These are phyloP conservation scores for Trametes pubescens DNA, from an alignment of 1,284 basidiomycete genomes.

Conservation along the genomic window DNA sequence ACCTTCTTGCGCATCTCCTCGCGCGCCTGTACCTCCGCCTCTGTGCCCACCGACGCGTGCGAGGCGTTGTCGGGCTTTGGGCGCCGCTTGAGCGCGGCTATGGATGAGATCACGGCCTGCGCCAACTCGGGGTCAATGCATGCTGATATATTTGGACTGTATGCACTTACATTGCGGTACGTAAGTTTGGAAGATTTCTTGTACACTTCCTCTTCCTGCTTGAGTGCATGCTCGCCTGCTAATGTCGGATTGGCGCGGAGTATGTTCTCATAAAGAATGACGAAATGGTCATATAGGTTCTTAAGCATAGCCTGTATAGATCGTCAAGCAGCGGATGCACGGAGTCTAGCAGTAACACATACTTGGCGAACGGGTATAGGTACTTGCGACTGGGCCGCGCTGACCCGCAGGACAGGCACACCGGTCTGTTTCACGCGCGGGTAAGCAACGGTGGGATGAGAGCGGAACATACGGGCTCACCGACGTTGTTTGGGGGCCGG, in stretches of 20 bases:
- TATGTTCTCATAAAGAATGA: conserved; percentile 66
- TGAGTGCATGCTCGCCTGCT: conserved; percentile 77
- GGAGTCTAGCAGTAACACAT: conserved; percentile 27
- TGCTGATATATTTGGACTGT: conserved; percentile 8
- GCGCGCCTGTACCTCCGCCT: conserved; percentile 68
- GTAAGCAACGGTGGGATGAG: not conserved
- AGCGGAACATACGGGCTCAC: conserved; percentile 40
- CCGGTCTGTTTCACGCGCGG: conserved; percentile 52
- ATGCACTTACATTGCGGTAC: conserved; percentile 73
- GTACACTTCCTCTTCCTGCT: conserved; percentile 82
- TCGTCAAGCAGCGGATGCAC: conserved; percentile 8
- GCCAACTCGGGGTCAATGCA: not conserved
- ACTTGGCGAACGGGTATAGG: conserved; percentile 77
- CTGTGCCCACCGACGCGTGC: conserved; percentile 85
- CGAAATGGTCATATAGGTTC: conserved; percentile 73
- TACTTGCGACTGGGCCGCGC: conserved; percentile 70
- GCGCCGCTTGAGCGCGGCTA: conserved; percentile 78
- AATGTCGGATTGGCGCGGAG: conserved; percentile 60
- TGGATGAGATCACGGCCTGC: conserved; percentile 77
- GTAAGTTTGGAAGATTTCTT: conserved; percentile 74
- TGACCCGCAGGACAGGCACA: conserved; percentile 70
- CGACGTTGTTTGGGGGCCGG: conserved; percentile 46
- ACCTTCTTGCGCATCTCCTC: conserved; percentile 66
- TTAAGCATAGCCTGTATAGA: conserved; percentile 70
- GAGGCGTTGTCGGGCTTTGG: conserved; percentile 63